A percentile compares a stretch with the other conserved stretches of the same genome.
These are phyloP conservation scores for Holtermannia corniformis DNA, from an alignment of 768 basidiomycete genomes.

Conservation along the genomic window DNA sequence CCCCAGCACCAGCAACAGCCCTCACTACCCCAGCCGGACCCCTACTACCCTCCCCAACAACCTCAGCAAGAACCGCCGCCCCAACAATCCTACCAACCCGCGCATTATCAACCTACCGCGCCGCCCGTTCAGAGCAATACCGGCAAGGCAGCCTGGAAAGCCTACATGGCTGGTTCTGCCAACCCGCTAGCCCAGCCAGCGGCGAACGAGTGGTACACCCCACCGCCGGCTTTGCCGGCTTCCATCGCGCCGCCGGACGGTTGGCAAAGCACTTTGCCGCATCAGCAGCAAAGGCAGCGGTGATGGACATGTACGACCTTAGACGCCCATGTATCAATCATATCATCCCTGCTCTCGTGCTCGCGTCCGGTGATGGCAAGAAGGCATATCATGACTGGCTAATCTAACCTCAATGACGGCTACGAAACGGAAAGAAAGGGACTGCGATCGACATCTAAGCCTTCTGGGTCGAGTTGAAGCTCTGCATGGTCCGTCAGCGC, in stretches of 20 bases:
- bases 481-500: not conserved
- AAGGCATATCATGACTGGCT: too few species aligned
- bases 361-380: not conserved
- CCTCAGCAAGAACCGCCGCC: constrained; percentile 13
- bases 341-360: not conserved
- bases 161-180: not conserved
- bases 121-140: not conserved
- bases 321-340: not conserved
- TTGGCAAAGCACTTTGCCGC: constrained; percentile 23
- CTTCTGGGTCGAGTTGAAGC: not conserved
- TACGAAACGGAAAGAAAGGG: not conserved
- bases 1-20: constrained; percentile 5
- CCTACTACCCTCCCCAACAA: constrained; percentile 7
- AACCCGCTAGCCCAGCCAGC: constrained; percentile 16
- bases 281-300: not conserved
- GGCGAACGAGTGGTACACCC: constrained; percentile 29
- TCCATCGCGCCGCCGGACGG: constrained; percentile 32
- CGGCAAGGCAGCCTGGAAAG: not conserved
- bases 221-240: constrained; percentile 27
- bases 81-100: not conserved
- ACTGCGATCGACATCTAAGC: not conserved
- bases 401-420: too few species aligned
- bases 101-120: constrained; percentile 1
- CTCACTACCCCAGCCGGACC: not conserved
- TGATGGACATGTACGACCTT: too few species aligned